Conservation (phyloP, 495 filamentous ascomycete species). For the Cetradonia linearis region DNA sequence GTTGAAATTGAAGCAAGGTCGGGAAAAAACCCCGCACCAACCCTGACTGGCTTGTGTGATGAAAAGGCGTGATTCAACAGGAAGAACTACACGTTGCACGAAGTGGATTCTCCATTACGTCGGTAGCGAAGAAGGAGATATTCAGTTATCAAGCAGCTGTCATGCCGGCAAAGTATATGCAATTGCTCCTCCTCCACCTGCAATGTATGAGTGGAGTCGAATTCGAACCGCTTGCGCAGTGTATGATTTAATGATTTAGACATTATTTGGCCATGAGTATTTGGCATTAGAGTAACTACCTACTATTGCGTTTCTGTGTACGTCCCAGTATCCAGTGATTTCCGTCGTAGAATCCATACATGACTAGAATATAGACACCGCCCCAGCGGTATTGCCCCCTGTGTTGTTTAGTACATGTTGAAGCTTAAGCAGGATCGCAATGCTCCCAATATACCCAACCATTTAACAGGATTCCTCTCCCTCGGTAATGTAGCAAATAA, state of each 20-base stretch:
- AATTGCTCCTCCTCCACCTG: neutral
- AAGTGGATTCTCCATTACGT: neutral
- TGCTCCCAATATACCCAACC: neutral
- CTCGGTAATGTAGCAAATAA: slow-evolving; percentile 1
- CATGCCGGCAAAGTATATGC: neutral
- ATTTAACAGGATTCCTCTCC: neutral
- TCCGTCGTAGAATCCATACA: slow-evolving; percentile 1
- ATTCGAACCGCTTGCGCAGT: neutral
- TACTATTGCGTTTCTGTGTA: slow-evolving; percentile 2
- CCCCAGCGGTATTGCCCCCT: slow-evolving; percentile 5
- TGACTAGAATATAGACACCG: slow-evolving; percentile 6
- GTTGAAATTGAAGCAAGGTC: neutral
- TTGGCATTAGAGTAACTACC: neutral
- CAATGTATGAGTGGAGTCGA: neutral
- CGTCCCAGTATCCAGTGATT: slow-evolving; percentile 3
- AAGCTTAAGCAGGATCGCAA: neutral
- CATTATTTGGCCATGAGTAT: neutral
- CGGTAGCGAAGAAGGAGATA: neutral
- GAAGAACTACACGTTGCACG: neutral
- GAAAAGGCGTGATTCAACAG: neutral
- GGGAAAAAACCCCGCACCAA: neutral
- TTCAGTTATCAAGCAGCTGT: neutral
- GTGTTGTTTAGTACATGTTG: slow-evolving; percentile 1
- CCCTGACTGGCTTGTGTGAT: neutral
- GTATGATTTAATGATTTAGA: neutral